phyloP scores from a whole-genome alignment of 495 filamentous ascomycete genomes.

The Xylaria flabelliformis region DNA sequence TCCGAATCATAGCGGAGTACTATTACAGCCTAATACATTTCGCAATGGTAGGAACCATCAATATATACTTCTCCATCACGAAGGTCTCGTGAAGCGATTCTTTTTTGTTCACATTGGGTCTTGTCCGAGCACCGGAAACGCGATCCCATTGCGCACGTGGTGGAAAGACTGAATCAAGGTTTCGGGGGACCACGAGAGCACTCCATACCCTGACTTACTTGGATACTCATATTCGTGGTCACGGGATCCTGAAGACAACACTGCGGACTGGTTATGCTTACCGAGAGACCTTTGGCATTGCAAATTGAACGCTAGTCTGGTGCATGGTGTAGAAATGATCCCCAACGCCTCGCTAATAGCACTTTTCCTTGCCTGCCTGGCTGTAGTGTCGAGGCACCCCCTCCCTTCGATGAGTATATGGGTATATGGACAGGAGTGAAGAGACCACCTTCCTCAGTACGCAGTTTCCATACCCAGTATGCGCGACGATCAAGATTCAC shows the following conservation, averaged over 20 bases:
- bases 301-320: conserved; percentile 15
- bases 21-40: not conserved
- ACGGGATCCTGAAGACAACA: not conserved
- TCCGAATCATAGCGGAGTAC: not conserved
- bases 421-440: conserved; percentile 1
- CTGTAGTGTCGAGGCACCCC: not conserved
- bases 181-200: not conserved
- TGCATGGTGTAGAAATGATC: conserved; percentile 21
- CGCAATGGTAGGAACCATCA: not conserved
- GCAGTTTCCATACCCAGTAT: not conserved
- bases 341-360: conserved; percentile 42
- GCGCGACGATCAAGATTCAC: conserved; percentile 6
- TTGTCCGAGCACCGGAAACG: too few relatives aligned
- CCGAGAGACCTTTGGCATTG: conserved; percentile 22
- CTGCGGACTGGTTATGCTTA: not conserved
- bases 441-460: not conserved
- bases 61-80: not conserved
- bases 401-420: conserved; percentile 15
- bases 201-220: not conserved
- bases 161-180: not conserved
- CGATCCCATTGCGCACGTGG: not conserved
- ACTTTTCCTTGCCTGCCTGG: conserved; percentile 29
- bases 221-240: conserved; percentile 1
- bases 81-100: not conserved
- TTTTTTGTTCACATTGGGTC: not conserved